These are phyloP conservation scores for Umbelopsis sp. DNA, from an alignment of 371 early-diverging fungal species.

Conservation along the genomic window DNA sequence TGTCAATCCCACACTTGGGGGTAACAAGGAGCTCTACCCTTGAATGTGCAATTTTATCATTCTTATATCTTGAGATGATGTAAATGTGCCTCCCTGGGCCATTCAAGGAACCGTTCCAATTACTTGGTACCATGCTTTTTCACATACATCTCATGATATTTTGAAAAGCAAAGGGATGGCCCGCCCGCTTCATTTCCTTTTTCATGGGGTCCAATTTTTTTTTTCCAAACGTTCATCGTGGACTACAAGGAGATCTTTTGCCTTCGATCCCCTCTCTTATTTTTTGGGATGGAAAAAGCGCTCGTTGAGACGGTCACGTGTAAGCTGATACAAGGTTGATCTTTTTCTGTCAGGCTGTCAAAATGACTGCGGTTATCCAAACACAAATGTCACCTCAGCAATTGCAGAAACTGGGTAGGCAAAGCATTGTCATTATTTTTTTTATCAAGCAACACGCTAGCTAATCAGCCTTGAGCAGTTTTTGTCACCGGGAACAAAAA, in stretches of 20 bases:
- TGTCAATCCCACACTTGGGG: conserved; percentile 17
- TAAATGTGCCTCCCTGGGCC: too few species aligned
- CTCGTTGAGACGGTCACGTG: too few species aligned
- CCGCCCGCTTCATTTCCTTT: not conserved
- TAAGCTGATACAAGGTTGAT: too few species aligned
- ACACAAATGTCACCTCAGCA: conserved; percentile 5
- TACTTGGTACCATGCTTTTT: not conserved
- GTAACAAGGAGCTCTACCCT: not conserved
- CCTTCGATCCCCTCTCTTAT: too few species aligned
- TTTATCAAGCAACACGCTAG: not conserved
- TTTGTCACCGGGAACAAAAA: conserved; percentile 87
- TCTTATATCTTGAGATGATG: not conserved
- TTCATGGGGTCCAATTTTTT: conserved; percentile 3
- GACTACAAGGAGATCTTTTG: too few species aligned
- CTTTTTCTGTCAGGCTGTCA: not conserved
- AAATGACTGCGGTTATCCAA: not conserved
- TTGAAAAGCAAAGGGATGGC: not conserved
- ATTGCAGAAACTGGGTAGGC: conserved; percentile 5
- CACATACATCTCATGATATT: not conserved
- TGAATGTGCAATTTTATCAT: conserved; percentile 10
- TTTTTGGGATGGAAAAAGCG: too few species aligned
- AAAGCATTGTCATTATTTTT: not conserved
- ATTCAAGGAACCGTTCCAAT: not conserved
- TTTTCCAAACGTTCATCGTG: too few species aligned
- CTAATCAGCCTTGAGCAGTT: conserved; percentile 24